phyloP scores from a whole-genome alignment of 2,329 filamentous ascomycete genomes.

The Exserohilum turcica region DNA sequence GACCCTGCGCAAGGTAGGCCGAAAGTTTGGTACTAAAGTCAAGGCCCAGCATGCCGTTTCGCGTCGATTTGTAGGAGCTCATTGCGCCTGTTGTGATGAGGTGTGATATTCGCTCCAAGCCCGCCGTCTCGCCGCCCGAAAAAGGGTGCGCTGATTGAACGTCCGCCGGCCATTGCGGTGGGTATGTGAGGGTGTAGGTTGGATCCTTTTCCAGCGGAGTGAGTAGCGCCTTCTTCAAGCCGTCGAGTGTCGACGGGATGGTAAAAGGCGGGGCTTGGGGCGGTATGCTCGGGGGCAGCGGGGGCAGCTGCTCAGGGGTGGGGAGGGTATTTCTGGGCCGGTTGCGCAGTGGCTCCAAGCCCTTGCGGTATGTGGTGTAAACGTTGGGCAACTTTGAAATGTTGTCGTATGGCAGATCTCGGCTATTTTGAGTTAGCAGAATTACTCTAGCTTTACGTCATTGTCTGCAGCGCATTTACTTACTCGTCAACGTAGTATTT shows the following conservation, averaged over 20 bases:
- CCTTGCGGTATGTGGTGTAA: conserved; percentile 76
- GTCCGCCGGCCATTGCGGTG: conserved; percentile 59
- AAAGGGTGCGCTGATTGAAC: conserved; percentile 69
- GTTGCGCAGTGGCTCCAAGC: conserved; percentile 70
- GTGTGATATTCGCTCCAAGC: conserved; percentile 62
- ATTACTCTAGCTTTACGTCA: not conserved
- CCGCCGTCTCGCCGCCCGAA: conserved; percentile 68
- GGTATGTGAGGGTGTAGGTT: conserved; percentile 54
- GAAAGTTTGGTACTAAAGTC: conserved; percentile 80
- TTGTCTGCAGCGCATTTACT: conserved; percentile 37
- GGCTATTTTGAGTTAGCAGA: conserved; percentile 53
- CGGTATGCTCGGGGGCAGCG: conserved; percentile 63
- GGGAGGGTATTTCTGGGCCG: conserved; percentile 65
- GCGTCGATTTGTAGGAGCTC: conserved; percentile 69
- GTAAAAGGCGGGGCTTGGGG: conserved; percentile 66
- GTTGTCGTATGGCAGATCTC: conserved; percentile 65
- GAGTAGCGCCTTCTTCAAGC: conserved; percentile 60
- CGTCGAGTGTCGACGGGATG: conserved; percentile 62
- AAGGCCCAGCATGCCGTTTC: conserved; percentile 71
- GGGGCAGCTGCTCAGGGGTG: conserved; percentile 62
- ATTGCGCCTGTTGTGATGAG: conserved; percentile 66
- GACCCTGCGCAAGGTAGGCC: conserved; percentile 73
- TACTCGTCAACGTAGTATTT: conserved; percentile 83
- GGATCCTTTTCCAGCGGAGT: conserved; percentile 60
- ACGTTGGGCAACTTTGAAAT: conserved; percentile 70